Evolutionary conservation across 441 rosid genomes (phyloP), one percentile per base, ranked within the genome.

Genomic region (Hura crepitans): DNA sequence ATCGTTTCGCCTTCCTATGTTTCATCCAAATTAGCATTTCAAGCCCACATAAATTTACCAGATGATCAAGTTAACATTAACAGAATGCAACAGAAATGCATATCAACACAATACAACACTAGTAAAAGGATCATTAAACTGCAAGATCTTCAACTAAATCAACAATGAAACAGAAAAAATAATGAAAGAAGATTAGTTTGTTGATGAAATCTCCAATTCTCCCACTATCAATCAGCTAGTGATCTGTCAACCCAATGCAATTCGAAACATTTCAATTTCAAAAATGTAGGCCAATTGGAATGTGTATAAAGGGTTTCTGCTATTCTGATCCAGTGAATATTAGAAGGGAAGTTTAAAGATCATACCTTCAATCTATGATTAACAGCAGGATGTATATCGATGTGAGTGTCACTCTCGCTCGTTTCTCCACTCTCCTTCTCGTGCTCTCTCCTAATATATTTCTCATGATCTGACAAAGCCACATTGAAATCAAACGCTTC

Each of bases 401-500:
- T 95, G 43, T 85, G 94, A 70, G 74, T 28, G 6, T 92, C 97
- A 68, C 80, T 62, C 55, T 81, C 94, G 64, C 85, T 79, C 20
- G 79, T 77, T 65, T 83, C 97, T 1, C 87, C 93, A 9, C 75
- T 74, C 84, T 92, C 97, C 74, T 87, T 89, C 80, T 90, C 97
- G 37, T 72, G 73, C 75, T 89, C 97, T 79, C 97, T 85, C 75
- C 82, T 86, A n/a, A 89, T 87, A 39, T 92, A 87, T 86, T 90
- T 95, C 63, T 92, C 96, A 72, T 92, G 98, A 87, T 92, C 97
- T 66, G 99, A 95, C 71, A 95, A 81, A 0, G 99, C 97, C 8
- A 95, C 99, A 68, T 95, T 95, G 85, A 95, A 95, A 89, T 95
- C 99, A 70, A 92, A 95, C n/a, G 99, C 99, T 70, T 95, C 99